Base-by-base conservation (phyloP, 345 rosid genomes). In the Gossypium herbaceum region DNA sequence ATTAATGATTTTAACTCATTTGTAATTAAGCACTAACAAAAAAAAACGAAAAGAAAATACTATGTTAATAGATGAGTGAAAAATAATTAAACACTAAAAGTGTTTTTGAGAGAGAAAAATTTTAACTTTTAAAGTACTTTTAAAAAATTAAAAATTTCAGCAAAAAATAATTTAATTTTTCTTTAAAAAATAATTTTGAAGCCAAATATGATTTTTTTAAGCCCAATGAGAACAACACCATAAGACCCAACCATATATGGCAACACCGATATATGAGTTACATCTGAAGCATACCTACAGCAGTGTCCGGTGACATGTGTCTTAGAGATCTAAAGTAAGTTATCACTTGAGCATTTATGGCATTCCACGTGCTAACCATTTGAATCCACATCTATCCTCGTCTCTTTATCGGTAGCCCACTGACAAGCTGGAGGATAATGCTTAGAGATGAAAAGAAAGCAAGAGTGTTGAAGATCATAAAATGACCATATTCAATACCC, bases 371-470 rank as follows among this genome's bases (percentile, higher is more conserved):
- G 55, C 48, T 75, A 39, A 72, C 70, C 79, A 78, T 81, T 56
- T 74, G 79, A 17, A 78, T 41, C 81, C 79, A 81, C 79, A 75
- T 61, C 74, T 72, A 75, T 62, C 79, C 55, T 47, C 79, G 56
- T 27, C 16, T 67, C 74, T 72, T 78, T 8, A 78, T 72, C 3
- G 81, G 81, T 12, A 81, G 45, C 29, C 84, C 79, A 20, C 81
- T 81, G 4, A 78, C 71, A 7, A 81, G 79, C 51, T 75, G 64
- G 29, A 81, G 77, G 20, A 78, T 81, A 27, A 78, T 78, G 79
- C 84, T 81, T 13, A 81, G 79, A 15, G 84, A 81, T 2, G 81
- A 73, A 22, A 81, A 71, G 72, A 81, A 78, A 15, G 77, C 60
- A 0, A 81, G 13, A 4, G 84, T 78, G 68, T 81, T 81, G 74